A percentile compares a stretch with the other conserved stretches of the same genome.
Conservation (phyloP, 2,329 filamentous ascomycete species). For the Paracorniculantispora psalliotae region DNA sequence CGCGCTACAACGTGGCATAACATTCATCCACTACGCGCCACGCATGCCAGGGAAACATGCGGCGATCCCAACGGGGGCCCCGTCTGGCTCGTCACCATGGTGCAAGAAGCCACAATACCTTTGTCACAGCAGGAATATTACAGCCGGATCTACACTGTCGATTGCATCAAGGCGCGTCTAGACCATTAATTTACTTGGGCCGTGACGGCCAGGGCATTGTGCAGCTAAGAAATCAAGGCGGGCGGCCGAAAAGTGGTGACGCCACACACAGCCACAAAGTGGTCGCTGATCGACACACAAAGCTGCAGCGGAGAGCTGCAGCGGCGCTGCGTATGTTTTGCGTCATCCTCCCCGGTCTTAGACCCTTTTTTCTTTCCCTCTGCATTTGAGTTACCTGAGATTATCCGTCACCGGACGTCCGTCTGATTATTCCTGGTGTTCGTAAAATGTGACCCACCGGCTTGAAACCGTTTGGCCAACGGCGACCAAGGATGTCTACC, state of each 20-base stretch:
- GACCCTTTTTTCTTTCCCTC: neutral
- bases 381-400: neutral
- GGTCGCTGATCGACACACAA: neutral
- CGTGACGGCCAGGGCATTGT: neutral
- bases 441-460: neutral
- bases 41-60: constrained; percentile 7
- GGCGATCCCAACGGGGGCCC: neutral
- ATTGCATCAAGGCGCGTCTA: neutral
- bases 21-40: constrained; percentile 2
- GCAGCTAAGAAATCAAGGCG: constrained; percentile 4
- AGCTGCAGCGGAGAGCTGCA: neutral
- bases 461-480: constrained; percentile 9
- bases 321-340: constrained; percentile 11
- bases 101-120: neutral
- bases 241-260: constrained; percentile 16
- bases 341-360: constrained; percentile 7
- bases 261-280: constrained; percentile 25
- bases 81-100: neutral
- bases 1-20: constrained; percentile 7
- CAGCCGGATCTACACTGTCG: neutral
- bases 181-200: neutral
- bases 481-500: neutral
- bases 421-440: neutral
- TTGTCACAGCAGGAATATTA: neutral
- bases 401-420: neutral